Percentiles rank a stretch among this genome's conserved stretches.
phyloP scores from a whole-genome alignment of 352 stramenopile genomes.

The Globisporangium alternatum region DNA sequence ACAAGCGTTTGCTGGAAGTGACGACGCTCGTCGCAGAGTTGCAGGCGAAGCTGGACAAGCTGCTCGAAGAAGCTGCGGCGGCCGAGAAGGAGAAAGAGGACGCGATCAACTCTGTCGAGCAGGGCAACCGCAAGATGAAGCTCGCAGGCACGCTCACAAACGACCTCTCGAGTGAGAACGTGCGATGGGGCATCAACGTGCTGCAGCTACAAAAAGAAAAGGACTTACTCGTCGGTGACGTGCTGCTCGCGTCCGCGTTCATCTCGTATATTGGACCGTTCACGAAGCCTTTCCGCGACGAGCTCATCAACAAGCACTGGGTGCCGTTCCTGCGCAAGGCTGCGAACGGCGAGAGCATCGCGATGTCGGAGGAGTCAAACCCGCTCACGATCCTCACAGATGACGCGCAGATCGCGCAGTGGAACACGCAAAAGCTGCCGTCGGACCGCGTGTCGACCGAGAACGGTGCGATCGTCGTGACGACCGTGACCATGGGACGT shows the following conservation, averaged over 20 bases:
- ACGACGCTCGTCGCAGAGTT: constrained; percentile 91
- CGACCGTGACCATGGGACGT: constrained; percentile 86
- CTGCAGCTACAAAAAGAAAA: constrained; percentile 90
- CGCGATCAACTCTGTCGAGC: constrained; percentile 89
- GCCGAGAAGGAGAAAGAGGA: constrained; percentile 93
- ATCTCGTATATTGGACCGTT: constrained; percentile 96
- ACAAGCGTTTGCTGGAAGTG: constrained; percentile 86
- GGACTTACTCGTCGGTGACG: constrained; percentile 91
- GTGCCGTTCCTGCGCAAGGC: constrained; percentile 88
- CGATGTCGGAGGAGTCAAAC: constrained; percentile 90
- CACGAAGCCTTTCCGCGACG: constrained; percentile 92
- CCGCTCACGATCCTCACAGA: constrained; percentile 90
- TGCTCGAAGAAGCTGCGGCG: constrained; percentile 87
- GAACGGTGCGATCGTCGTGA: constrained; percentile 92
- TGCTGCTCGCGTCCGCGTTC: constrained; percentile 92
- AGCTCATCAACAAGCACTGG: constrained; percentile 93
- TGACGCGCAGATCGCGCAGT: constrained; percentile 91
- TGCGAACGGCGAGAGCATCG: constrained; percentile 81
- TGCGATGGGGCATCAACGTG: constrained; percentile 94
- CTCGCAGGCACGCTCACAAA: constrained; percentile 93
- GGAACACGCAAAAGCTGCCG: constrained; percentile 92
- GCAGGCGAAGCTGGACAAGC: constrained; percentile 91
- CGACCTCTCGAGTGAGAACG: constrained; percentile 94
- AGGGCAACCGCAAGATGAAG: constrained; percentile 94
- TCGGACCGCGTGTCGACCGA: constrained; percentile 93